Evolutionary conservation across 2,329 filamentous ascomycete species (phyloP).

Genomic region (Aciculosporium take): DNA sequence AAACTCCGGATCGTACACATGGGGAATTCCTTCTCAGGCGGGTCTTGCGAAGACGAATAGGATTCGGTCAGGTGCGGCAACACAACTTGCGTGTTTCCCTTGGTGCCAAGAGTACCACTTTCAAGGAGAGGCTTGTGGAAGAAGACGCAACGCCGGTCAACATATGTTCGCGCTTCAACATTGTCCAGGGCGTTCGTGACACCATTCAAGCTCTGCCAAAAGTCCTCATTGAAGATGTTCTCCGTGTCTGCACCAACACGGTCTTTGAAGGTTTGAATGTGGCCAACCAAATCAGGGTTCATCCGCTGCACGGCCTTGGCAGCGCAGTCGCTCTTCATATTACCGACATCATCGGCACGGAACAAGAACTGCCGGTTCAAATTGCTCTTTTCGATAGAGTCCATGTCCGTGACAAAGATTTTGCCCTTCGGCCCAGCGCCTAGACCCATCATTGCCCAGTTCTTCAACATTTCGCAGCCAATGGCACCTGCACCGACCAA

Average conservation of each 20-base stretch:
- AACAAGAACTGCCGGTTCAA: constrained; percentile 96
- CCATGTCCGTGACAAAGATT: constrained; percentile 92
- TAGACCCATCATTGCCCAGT: constrained; percentile 98
- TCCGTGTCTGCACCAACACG: constrained; percentile 87
- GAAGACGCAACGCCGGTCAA: constrained; percentile 91
- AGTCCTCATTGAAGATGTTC: constrained; percentile 82
- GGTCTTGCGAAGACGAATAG: constrained; percentile 89
- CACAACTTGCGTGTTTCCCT: constrained; percentile 95
- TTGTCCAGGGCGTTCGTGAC: constrained; percentile 98
- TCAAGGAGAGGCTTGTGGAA: constrained; percentile 95
- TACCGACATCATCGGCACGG: constrained; percentile 81
- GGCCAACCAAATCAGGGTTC: constrained; percentile 83
- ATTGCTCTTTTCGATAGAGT: constrained; percentile 98
- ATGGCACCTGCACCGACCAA: constrained; percentile 93
- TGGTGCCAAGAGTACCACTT: constrained; percentile 95
- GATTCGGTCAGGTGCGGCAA: constrained; percentile 86
- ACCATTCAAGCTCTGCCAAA: constrained; percentile 77
- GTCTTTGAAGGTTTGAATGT: constrained; percentile 77
- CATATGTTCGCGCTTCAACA: constrained; percentile 90
- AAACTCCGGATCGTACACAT: constrained; percentile 98
- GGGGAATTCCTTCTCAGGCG: constrained; percentile 94
- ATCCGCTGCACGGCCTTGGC: constrained; percentile 80
- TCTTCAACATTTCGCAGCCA: constrained; percentile 98
- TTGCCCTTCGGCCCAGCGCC: constrained; percentile 77
- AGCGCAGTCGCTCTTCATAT: constrained; percentile 92